Conservation (phyloP, 768 basidiomycete species). For the Russula earlei region DNA sequence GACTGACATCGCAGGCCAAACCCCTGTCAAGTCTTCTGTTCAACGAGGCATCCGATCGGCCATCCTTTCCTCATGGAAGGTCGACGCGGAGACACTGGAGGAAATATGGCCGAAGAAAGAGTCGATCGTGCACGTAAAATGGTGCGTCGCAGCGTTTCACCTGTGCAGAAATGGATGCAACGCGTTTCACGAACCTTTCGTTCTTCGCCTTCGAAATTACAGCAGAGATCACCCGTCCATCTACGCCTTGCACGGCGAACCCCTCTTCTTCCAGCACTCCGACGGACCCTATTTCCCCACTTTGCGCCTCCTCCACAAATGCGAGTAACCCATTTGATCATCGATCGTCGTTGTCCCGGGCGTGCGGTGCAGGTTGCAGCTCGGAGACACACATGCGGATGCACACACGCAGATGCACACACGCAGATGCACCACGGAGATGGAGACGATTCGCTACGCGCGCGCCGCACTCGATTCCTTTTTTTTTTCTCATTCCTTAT, state of each 20-base stretch:
- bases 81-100: slow-evolving; percentile 74
- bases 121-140: slow-evolving; percentile 84
- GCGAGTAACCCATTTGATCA: too few relatives aligned
- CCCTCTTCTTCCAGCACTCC: slow-evolving; percentile 92
- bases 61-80: slow-evolving; percentile 76
- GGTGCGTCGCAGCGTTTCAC: slow-evolving; percentile 42
- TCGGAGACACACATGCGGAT: too few relatives aligned
- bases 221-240: slow-evolving; percentile 96
- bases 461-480: too few relatives aligned
- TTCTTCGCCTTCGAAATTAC: slow-evolving; percentile 2
- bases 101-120: slow-evolving; percentile 99
- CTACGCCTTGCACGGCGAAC: slow-evolving; percentile 79
- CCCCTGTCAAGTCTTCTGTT: slow-evolving; percentile 86
- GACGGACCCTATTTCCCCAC: slow-evolving; percentile 92
- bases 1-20: slow-evolving; percentile 82
- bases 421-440: too few relatives aligned
- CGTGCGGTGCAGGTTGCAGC: too few relatives aligned
- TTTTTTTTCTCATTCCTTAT: too few relatives aligned
- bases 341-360: too few relatives aligned
- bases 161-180: not conserved
- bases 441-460: too few relatives aligned
- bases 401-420: too few relatives aligned
- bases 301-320: slow-evolving; percentile 83
- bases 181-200: not conserved
- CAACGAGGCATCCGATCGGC: slow-evolving; percentile 80